Percentiles rank a stretch among this genome's conserved stretches.
Evolutionary conservation across 768 basidiomycete species (phyloP).

Genomic region (Hypholoma sublateritium): DNA sequence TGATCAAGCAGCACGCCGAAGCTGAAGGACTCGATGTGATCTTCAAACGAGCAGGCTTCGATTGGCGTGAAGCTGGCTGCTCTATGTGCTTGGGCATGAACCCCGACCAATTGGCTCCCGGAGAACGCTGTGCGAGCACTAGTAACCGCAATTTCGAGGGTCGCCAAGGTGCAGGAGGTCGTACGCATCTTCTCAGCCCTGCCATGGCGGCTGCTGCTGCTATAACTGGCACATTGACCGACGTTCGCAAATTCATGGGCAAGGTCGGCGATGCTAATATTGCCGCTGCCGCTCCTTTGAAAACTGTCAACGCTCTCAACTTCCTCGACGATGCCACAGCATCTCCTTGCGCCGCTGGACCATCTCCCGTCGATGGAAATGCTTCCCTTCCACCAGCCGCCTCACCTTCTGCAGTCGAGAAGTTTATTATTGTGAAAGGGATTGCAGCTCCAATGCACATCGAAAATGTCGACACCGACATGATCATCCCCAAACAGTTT

Average conservation of each 20-base stretch:
- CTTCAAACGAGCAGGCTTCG: constrained; percentile 90
- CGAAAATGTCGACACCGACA: constrained; percentile 89
- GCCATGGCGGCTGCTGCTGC: constrained; percentile 94
- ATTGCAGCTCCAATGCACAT: constrained; percentile 79
- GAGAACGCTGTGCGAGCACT: constrained; percentile 86
- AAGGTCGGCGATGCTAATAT: constrained; percentile 41
- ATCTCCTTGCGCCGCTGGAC: constrained; percentile 47
- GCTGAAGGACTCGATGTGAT: constrained; percentile 83
- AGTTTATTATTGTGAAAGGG: constrained; percentile 72
- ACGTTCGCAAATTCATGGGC: constrained; percentile 76
- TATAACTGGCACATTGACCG: constrained; percentile 79
- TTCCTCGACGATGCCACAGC: constrained; percentile 74
- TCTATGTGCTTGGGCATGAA: constrained; percentile 98
- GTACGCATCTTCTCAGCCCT: constrained; percentile 86
- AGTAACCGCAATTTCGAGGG: constrained; percentile 95
- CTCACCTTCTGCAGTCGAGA: constrained; percentile 49
- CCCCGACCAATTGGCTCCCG: constrained; percentile 83
- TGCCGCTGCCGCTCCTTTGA: constrained; percentile 54
- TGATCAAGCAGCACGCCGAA: constrained; percentile 90
- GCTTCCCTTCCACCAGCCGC: constrained; percentile 39
- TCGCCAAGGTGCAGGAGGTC: constrained; percentile 82
- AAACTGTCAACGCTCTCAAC: constrained; percentile 68
- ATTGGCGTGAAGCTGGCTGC: constrained; percentile 94
- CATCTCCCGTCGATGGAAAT: constrained; percentile 25
- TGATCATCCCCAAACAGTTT: constrained; percentile 94